A percentile compares a stretch with the other conserved stretches of the same genome.
These are phyloP conservation scores for Pistacia vera DNA, from an alignment of 345 rosid genomes.

Conservation along the genomic window DNA sequence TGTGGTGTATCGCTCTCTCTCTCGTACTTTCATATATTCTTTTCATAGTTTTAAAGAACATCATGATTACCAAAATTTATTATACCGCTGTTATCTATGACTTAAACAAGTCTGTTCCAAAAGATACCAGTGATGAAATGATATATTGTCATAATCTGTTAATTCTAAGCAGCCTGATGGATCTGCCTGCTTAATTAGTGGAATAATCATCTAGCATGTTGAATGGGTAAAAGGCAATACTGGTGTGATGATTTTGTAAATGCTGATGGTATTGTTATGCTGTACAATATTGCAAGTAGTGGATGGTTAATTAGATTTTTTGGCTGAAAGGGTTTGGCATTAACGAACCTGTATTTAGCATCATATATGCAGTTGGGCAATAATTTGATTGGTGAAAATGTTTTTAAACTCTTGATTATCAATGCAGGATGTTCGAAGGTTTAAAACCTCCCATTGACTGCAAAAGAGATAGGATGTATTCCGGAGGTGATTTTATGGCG, in stretches of 20 bases:
- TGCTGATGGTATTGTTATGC: not conserved
- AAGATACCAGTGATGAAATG: not conserved
- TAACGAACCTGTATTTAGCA: not conserved
- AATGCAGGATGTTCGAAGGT: slow-evolving; percentile 76
- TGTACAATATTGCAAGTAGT: slow-evolving; percentile 10
- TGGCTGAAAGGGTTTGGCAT: slow-evolving; percentile 1
- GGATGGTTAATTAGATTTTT: slow-evolving; percentile 4
- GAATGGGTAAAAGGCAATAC: not conserved
- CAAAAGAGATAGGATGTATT: slow-evolving; percentile 65
- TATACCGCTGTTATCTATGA: not conserved
- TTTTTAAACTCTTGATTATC: slow-evolving; percentile 16
- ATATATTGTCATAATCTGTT: not conserved
- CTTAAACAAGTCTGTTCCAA: not conserved
- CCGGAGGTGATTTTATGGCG: slow-evolving; percentile 66
- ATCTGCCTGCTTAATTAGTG: not conserved
- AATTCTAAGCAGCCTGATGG: not conserved
- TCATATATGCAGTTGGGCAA: not conserved
- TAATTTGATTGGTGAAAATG: slow-evolving; percentile 10
- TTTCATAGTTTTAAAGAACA: not conserved
- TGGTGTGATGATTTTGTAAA: slow-evolving; percentile 1
- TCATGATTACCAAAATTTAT: slow-evolving; percentile 3
- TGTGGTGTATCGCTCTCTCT: not conserved
- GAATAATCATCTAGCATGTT: not conserved
- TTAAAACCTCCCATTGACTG: slow-evolving; percentile 81
- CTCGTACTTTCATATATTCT: not conserved